Conservation (phyloP, 73 alveolate genomes). For the Paramecium tetraurelia region DNA sequence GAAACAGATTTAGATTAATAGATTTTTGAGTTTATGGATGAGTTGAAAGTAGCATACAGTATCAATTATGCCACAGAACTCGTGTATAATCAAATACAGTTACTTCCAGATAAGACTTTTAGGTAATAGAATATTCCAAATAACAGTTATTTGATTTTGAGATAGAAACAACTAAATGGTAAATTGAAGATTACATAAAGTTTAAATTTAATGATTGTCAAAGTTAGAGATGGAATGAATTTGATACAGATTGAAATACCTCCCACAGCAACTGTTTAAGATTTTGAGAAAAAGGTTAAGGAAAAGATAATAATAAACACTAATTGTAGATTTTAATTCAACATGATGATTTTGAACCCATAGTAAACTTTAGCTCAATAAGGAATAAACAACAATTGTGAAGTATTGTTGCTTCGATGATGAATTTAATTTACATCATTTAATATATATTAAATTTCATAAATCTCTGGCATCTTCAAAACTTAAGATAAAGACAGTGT, state of each 20-base stretch:
- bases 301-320: not conserved
- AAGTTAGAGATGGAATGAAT: not conserved
- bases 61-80: not conserved
- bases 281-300: not conserved
- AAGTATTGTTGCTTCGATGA: not conserved
- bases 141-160: not conserved
- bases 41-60: not conserved
- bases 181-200: not conserved
- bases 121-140: not conserved
- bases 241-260: not conserved
- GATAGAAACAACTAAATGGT: not conserved
- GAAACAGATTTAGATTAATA: not conserved
- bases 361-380: not conserved
- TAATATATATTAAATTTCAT: not conserved
- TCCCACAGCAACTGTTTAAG: not conserved
- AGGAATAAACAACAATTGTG: not conserved
- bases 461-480: constrained; percentile 31
- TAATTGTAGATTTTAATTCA: not conserved
- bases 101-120: not conserved
- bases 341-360: not conserved
- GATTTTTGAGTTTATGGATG: not conserved
- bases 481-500: constrained; percentile 18
- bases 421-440: not conserved
- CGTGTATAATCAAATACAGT: not conserved
- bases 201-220: not conserved